Base-by-base conservation (phyloP, 2,329 filamentous ascomycete species). In the Diplodia seriata region DNA sequence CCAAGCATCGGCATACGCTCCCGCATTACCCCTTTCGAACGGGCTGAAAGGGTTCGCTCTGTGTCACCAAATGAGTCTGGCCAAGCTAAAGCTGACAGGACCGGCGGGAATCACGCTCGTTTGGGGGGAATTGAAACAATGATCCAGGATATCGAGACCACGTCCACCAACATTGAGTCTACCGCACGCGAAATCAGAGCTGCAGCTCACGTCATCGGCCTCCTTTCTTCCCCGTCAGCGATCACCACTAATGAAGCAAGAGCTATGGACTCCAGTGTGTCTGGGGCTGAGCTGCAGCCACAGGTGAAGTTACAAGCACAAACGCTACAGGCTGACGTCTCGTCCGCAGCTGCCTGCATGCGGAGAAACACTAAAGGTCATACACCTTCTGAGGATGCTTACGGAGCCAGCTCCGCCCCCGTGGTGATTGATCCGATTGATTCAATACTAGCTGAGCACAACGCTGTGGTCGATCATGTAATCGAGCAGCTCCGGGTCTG, bases 361-460 rank as follows among this genome's bases (percentile, higher is more conserved):
- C 50, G 57, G 66, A 51, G 20, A 69, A 66, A 20, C 26, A 71
- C 31, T n/a, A 5, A 47, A 43, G 33, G 15, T 20, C 20, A 14
- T 47, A 66, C 29, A 33, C 43, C 51, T 23, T 15, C 20, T 33
- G 26, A 43, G 54, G 51, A 51, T 77, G 23, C 75, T 74, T 6
- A 73, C 76, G 26, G 78, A 82, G 53, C 71, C 82, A 6, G 76
- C 76, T 8, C 69, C 75, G 8, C 73, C 78, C 56, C 62, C 11
- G 47, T 33, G 7, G 15, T 9, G 36, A 55, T 40, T 14, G 50
- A 66, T 49, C 47, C 62, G 4, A 78, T 82, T 47, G 79, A 82
- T 65, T 73, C 74, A 7, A 78, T 82, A 29, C 76, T 82, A 18
- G 71, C 78, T 38, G 80, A 82, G 69, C 80, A 81, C 67, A 71